Percentiles rank a stretch among this genome's conserved stretches.
Evolutionary conservation across 192 early-diverging fungal species (phyloP).

Genomic region (Backusella psychrophila): DNA sequence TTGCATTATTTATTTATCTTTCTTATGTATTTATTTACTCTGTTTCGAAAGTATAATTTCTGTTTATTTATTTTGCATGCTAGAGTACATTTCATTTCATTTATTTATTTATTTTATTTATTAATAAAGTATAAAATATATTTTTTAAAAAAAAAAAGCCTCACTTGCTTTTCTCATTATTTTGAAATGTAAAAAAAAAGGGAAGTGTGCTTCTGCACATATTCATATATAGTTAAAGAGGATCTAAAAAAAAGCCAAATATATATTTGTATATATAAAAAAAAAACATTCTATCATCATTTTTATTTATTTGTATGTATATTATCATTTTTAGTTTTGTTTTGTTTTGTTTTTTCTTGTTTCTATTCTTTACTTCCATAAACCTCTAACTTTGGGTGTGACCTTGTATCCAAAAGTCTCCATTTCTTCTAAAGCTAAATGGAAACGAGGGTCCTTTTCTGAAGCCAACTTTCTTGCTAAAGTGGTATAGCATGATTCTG

Average conservation of each 20-base stretch:
- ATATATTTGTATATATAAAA: neutral
- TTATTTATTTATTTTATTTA: neutral
- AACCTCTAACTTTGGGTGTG: neutral
- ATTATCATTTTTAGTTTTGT: neutral
- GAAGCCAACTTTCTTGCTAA: slow-evolving; percentile 56
- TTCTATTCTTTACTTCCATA: neutral
- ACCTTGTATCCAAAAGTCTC: slow-evolving; percentile 49
- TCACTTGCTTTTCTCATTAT: neutral
- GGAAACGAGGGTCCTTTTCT: slow-evolving; percentile 59
- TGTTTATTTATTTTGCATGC: neutral
- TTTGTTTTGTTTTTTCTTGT: neutral
- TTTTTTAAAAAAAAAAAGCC: neutral
- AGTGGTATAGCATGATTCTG: slow-evolving; percentile 43
- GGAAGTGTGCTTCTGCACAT: neutral
- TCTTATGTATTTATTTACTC: neutral
- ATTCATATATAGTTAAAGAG: neutral
- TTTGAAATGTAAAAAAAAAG: neutral
- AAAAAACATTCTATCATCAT: slow-evolving; percentile 6
- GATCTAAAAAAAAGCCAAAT: neutral
- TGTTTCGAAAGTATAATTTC: neutral
- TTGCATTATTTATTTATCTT: neutral
- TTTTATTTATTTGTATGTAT: neutral
- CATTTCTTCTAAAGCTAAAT: slow-evolving; percentile 64
- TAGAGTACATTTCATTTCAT: neutral
- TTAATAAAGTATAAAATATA: neutral